Evolutionary conservation across 2,329 filamentous ascomycete species (phyloP).

Genomic region (Fusarium lyarnte): DNA sequence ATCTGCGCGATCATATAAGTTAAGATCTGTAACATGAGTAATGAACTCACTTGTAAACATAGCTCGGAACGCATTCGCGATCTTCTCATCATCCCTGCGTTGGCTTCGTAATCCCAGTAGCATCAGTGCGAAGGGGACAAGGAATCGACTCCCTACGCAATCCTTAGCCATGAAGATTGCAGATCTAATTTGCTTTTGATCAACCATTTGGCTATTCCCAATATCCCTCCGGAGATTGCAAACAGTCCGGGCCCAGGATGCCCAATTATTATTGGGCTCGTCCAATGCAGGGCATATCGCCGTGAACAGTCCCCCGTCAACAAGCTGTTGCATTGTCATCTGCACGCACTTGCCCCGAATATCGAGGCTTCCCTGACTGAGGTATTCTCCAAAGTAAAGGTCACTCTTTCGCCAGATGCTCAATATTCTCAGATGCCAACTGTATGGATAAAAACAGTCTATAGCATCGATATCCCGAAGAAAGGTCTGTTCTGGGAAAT

Average conservation of each 20-base stretch:
- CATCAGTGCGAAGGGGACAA: background rate
- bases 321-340: background rate
- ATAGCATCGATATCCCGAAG: background rate
- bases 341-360: rapidly evolving
- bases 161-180: rapidly evolving
- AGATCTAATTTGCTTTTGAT: background rate
- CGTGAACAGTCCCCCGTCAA: rapidly evolving
- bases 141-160: rapidly evolving
- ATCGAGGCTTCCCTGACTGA: rapidly evolving
- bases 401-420: too few species aligned
- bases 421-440: too few species aligned
- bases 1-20: too few species aligned
- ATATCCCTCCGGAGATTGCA: rapidly evolving
- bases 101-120: background rate
- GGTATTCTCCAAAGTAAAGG: background rate
- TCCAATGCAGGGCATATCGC: background rate
- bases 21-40: too few species aligned
- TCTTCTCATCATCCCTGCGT: too few species aligned
- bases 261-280: background rate
- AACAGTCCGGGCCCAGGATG: rapidly evolving
- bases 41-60: too few species aligned
- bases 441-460: too few species aligned
- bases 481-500: background rate
- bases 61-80: too few species aligned
- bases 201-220: rapidly evolving